phyloP scores from a whole-genome alignment of 2,329 filamentous ascomycete species.

The Aureobasidium sp. region DNA sequence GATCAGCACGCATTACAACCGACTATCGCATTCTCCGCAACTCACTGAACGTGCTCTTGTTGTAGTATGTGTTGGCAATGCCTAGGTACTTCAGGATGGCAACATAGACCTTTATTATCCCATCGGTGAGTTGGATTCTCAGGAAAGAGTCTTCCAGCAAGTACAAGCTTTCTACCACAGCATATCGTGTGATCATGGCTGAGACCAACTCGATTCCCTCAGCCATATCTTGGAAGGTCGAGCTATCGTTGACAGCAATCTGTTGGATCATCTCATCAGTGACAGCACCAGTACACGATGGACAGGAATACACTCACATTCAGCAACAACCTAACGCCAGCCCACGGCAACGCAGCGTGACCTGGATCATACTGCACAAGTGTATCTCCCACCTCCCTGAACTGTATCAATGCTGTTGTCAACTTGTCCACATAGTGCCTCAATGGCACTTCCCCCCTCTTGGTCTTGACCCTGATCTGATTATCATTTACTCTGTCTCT shows the following conservation, averaged over 20 bases:
- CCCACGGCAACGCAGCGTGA: slow-evolving; percentile 29
- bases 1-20: not conserved
- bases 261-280: not conserved
- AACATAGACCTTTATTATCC: not conserved
- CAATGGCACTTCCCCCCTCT: not conserved
- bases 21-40: not conserved
- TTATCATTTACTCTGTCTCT: not conserved
- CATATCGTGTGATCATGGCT: not conserved
- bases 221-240: slow-evolving; percentile 1
- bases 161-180: not conserved
- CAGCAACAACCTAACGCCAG: slow-evolving; percentile 24
- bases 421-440: slow-evolving; percentile 24
- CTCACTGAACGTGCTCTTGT: not conserved
- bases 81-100: not conserved
- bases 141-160: not conserved
- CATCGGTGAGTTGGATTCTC: not conserved
- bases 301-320: not conserved
- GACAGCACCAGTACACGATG: too few species aligned
- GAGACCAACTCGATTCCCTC: slow-evolving; percentile 5
- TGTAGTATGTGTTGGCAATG: not conserved
- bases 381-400: slow-evolving; percentile 24
- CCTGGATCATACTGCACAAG: slow-evolving; percentile 25
- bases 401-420: slow-evolving; percentile 20
- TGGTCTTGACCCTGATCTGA: not conserved
- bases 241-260: not conserved